phyloP scores from a whole-genome alignment of 2,329 filamentous ascomycete genomes.

The Colletotrichum sansevieriae region DNA sequence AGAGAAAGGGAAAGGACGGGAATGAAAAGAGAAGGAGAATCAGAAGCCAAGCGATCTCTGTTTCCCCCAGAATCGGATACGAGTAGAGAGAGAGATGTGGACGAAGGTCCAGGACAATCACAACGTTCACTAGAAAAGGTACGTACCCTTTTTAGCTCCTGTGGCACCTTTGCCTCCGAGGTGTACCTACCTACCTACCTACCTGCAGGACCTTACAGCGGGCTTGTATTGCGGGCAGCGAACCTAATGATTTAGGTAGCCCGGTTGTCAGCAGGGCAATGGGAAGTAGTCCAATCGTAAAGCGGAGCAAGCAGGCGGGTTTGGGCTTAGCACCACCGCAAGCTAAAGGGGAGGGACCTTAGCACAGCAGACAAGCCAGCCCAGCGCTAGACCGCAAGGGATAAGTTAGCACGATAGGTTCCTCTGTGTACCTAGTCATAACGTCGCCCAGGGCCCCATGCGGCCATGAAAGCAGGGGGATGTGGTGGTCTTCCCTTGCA shows the following conservation, averaged over 20 bases:
- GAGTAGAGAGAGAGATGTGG: conserved; percentile 23
- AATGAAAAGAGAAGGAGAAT: conserved; percentile 25
- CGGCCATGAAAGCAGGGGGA: conserved; percentile 31
- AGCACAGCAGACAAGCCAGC: conserved; percentile 10
- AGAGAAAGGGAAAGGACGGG: conserved; percentile 4
- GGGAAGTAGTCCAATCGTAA: conserved; percentile 31
- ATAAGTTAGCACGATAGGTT: conserved; percentile 28
- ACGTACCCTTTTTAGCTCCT: background rate
- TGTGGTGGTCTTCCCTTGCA: conserved; percentile 9
- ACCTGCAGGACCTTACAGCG: background rate
- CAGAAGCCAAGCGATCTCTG: conserved; percentile 36
- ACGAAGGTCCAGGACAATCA: conserved; percentile 6
- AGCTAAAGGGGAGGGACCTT: conserved; percentile 13
- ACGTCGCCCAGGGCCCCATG: conserved; percentile 35
- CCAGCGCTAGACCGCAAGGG: conserved; percentile 15
- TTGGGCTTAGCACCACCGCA: conserved; percentile 29
- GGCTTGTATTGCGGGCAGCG: background rate
- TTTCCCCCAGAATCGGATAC: conserved; percentile 41
- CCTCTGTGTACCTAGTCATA: conserved; percentile 1
- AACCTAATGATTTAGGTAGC: background rate
- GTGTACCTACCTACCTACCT: too few relatives aligned
- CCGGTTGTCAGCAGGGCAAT: conserved; percentile 18
- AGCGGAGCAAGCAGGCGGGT: conserved; percentile 28
- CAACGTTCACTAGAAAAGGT: background rate
- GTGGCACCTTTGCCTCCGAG: too few relatives aligned